Evolutionary conservation across 1,284 basidiomycete genomes (phyloP).

Genomic region (Moesziomyces parantarcticus): DNA sequence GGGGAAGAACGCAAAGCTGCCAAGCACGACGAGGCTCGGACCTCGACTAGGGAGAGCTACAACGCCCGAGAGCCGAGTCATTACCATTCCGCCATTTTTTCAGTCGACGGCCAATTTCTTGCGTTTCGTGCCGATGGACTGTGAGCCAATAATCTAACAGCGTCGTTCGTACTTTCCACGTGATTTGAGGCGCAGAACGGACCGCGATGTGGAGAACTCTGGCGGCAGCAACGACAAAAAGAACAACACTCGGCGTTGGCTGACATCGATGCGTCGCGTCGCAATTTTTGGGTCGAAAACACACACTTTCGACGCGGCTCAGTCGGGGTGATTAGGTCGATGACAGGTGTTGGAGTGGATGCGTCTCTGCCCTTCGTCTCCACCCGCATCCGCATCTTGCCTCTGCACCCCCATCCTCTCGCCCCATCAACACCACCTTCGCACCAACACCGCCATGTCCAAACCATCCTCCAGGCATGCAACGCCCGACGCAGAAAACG

Average conservation of each 20-base stretch:
- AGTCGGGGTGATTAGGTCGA: too few species aligned
- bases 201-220: not conserved
- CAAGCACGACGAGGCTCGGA: not conserved
- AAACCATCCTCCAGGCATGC: constrained; percentile 25
- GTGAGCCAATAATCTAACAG: too few species aligned
- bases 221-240: constrained; percentile 1
- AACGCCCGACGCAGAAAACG: constrained; percentile 40
- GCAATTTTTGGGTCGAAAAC: not conserved
- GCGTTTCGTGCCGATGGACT: too few species aligned
- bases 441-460: constrained; percentile 8
- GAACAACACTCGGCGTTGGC: constrained; percentile 24
- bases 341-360: too few species aligned
- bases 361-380: not conserved
- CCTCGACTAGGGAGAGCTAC: not conserved
- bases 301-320: not conserved
- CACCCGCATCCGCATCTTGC: not conserved
- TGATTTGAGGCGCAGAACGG: too few species aligned
- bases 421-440: not conserved
- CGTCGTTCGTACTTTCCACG: too few species aligned
- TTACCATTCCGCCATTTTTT: not conserved
- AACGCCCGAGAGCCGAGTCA: not conserved
- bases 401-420: not conserved
- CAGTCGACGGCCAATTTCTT: too few species aligned
- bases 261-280: too few species aligned
- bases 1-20: constrained; percentile 4